Evolutionary conservation across 1,139 yeast species (phyloP).

Genomic region (Suhomyces bribrorum): DNA sequence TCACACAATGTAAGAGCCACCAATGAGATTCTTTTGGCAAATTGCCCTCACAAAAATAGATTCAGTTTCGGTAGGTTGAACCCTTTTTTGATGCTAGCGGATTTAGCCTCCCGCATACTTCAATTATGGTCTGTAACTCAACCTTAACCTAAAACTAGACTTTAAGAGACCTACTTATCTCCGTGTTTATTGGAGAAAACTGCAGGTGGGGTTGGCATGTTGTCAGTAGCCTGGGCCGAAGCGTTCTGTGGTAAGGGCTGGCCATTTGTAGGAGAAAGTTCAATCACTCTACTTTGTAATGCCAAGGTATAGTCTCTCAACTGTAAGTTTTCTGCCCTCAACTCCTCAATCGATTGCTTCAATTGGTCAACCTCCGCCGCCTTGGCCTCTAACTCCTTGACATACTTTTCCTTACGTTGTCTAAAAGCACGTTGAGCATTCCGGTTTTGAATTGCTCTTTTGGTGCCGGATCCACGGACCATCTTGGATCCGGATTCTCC

Average conservation of each 20-base stretch:
- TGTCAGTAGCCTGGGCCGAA: slow-evolving; percentile 4
- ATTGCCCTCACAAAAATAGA: too few relatives aligned
- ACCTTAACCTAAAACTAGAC: too few relatives aligned
- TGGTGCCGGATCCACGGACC: slow-evolving; percentile 37
- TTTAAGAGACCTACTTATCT: slow-evolving; percentile 5
- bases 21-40: too few relatives aligned
- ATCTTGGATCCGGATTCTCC: slow-evolving; percentile 10
- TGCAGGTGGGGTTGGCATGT: slow-evolving; percentile 44
- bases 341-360: slow-evolving; percentile 61
- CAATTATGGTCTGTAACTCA: too few relatives aligned
- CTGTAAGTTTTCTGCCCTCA: slow-evolving; percentile 68
- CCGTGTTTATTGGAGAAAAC: slow-evolving; percentile 14
- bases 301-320: slow-evolving; percentile 73
- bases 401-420: slow-evolving; percentile 73
- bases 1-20: too few relatives aligned
- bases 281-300: slow-evolving; percentile 66
- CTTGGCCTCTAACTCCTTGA: slow-evolving; percentile 73
- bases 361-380: slow-evolving; percentile 62
- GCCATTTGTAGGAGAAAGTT: slow-evolving; percentile 21
- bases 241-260: slow-evolving; percentile 8
- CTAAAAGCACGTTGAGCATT: slow-evolving; percentile 88
- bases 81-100: too few relatives aligned
- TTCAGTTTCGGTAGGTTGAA: too few relatives aligned
- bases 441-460: slow-evolving; percentile 87
- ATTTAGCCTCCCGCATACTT: too few relatives aligned